Percentiles rank a stretch among this genome's conserved stretches.
phyloP scores from a whole-genome alignment of 108 stramenopile genomes.

The Cyclostephanos invisitatus region DNA sequence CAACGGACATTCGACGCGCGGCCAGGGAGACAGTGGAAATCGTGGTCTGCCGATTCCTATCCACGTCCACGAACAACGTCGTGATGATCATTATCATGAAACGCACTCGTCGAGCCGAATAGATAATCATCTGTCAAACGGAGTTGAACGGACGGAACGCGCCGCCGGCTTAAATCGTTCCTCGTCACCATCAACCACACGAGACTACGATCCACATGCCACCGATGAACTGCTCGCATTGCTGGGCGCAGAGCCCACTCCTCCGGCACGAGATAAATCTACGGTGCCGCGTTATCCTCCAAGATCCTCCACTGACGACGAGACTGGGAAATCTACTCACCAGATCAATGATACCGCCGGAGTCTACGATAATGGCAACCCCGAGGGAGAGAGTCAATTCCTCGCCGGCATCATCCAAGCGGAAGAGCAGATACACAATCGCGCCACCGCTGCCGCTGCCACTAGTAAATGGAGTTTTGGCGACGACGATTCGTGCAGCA shows the following conservation, averaged over 20 bases:
- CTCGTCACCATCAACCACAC: background rate
- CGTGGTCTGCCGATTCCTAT: background rate
- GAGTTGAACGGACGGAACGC: background rate
- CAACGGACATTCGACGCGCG: no score
- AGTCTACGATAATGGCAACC: background rate
- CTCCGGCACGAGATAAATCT: background rate
- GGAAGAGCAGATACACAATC: slow-evolving; percentile 9
- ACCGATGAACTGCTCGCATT: slow-evolving; percentile 13
- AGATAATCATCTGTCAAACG: background rate
- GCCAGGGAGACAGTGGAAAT: background rate
- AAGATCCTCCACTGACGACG: background rate
- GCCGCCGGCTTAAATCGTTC: background rate
- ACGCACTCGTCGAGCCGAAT: background rate
- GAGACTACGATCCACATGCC: background rate
- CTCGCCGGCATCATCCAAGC: slow-evolving; percentile 12
- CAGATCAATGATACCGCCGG: background rate
- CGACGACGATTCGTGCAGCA: background rate
- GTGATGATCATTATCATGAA: background rate
- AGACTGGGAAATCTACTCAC: background rate
- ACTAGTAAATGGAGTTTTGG: background rate
- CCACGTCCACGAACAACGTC: background rate
- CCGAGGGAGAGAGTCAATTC: background rate
- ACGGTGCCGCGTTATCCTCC: background rate
- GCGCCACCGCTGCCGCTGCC: background rate
- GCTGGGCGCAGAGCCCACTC: background rate